A percentile compares a stretch with the other conserved stretches of the same genome.
Evolutionary conservation across 345 rosid species (phyloP).

Genomic region (thale cress (Arabidopsis thaliana)): TAIR10.1 NC_003070.9:16566001-16566500

Average conservation of each 20-base stretch:
- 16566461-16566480: slow-evolving; percentile 77
- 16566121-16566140: no score
- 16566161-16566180: slow-evolving; percentile 1
- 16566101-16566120: no score
- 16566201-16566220: slow-evolving; percentile 78
- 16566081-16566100: no score
- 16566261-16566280: slow-evolving; percentile 90
- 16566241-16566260: slow-evolving; percentile 66
- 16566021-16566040: no score
- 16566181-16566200: not conserved
- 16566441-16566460: slow-evolving; percentile 63
- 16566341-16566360: slow-evolving; percentile 1
- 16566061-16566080: no score
- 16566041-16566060: no score
- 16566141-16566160: no score
- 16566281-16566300: slow-evolving; percentile 88
- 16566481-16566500: slow-evolving; percentile 63
- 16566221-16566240: slow-evolving; percentile 91
- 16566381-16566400: slow-evolving; percentile 17
- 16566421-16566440: slow-evolving; percentile 66
- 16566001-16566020: no score
- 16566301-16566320: slow-evolving; percentile 61
- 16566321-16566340: slow-evolving; percentile 93
- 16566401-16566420: slow-evolving; percentile 18
- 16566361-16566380: slow-evolving; percentile 4